Conservation (phyloP, 352 stramenopile genomes). For the Globisporangium rhizosaccharum region DNA sequence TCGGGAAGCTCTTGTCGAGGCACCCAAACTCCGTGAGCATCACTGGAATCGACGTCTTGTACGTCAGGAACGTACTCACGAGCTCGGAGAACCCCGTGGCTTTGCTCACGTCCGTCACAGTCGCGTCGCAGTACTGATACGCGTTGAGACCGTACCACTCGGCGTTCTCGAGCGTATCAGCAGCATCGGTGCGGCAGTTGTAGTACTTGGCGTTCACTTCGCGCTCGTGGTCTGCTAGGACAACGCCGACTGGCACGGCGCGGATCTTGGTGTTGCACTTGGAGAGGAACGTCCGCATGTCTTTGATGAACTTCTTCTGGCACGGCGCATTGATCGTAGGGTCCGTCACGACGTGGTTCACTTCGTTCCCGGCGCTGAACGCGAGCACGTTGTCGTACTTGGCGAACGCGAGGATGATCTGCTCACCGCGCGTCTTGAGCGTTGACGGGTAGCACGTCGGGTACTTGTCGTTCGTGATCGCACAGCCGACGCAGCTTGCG, state of each 20-base stretch:
- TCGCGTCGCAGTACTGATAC: constrained; percentile 74
- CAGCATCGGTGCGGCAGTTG: constrained; percentile 69
- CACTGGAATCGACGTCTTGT: constrained; percentile 65
- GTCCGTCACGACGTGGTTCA: constrained; percentile 56
- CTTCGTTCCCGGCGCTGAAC: constrained; percentile 79
- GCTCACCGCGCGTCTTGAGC: constrained; percentile 67
- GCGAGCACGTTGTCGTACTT: constrained; percentile 83
- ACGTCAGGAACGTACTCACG: constrained; percentile 44
- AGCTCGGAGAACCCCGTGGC: constrained; percentile 57
- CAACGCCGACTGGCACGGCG: constrained; percentile 76
- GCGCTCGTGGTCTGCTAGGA: constrained; percentile 58
- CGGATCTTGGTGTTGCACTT: constrained; percentile 43
- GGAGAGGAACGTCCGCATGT: constrained; percentile 71
- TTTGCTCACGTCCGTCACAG: constrained; percentile 23
- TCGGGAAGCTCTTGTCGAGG: constrained; percentile 54
- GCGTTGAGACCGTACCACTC: constrained; percentile 88
- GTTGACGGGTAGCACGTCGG: constrained; percentile 47
- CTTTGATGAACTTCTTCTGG: constrained; percentile 86
- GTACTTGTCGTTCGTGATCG: constrained; percentile 43
- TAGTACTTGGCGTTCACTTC: constrained; percentile 79
- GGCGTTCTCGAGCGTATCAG: constrained; percentile 66
- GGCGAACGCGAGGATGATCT: constrained; percentile 76
- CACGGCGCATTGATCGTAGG: constrained; percentile 61
- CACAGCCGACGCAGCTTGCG: constrained; percentile 43
- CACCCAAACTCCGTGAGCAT: constrained; percentile 85